Evolutionary conservation across 495 filamentous ascomycete species (phyloP), one percentile per base, ranked within the genome.

Genomic region (Tetracladium setigerum): DNA sequence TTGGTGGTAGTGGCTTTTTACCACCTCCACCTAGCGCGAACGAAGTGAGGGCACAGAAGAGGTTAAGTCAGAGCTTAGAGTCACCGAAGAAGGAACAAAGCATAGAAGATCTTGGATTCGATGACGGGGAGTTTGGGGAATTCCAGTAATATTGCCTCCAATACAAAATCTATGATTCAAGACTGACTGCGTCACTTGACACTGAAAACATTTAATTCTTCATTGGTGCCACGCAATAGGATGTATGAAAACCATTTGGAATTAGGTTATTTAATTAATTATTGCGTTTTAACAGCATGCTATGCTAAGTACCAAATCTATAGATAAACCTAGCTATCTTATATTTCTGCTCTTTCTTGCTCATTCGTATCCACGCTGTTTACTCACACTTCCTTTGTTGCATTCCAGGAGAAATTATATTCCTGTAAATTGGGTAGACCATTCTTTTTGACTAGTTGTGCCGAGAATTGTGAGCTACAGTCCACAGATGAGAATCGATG

Each of bases 71-170:
- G 14, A 60, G 61, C 40, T 53, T 59, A 35, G 49, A 52, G 34
- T 44, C 50, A 7, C 42, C 47, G 27, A 45, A 49, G 17, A 42
- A 42, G 35, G 41, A 30, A 1, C 24, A 36, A 9, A 70, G 68
- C 14, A 67, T 70, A 8, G 70, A 76, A 47, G 68, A 78, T 38
- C 35, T 81, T 42, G 79, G 79, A 7, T 83, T 83, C 55, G 79
- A 83, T 45, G 77, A 83, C 56, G 79, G 80, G 34, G 72, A 79
- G 49, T 82, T 82, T 70, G 80, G 78, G 7, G 79, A 83, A 54
- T 83, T 83, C 65, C 72, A 73, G 41, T 42, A 35, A 17, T 18
- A n/a, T n/a, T n/a, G n/a, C n/a, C 15, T 16, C 10, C 17, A 35
- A 35, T 32, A 13, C 14, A 33, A 8, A 33, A 19, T 30, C 11